Percentiles rank a stretch among this genome's conserved stretches.
phyloP scores from a whole-genome alignment of 192 early-diverging fungal genomes.

The Entomortierella beljakovae region DNA sequence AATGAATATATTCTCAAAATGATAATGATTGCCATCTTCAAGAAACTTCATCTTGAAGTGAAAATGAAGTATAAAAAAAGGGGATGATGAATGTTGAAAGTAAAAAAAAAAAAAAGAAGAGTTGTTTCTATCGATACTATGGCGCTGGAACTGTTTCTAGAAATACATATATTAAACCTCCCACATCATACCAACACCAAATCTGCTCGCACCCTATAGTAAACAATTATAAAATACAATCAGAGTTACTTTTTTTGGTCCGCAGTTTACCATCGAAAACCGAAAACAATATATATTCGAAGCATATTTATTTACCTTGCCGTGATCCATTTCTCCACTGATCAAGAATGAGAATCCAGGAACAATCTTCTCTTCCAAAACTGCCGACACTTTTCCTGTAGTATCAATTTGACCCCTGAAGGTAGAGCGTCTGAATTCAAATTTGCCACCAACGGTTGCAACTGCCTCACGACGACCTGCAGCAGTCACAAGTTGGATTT shows the following conservation, averaged over 20 bases:
- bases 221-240: slow-evolving; percentile 11
- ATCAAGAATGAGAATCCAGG: slow-evolving; percentile 92
- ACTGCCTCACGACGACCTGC: slow-evolving; percentile 88
- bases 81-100: background rate
- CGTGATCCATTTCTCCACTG: slow-evolving; percentile 96
- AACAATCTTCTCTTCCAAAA: slow-evolving; percentile 96
- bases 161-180: slow-evolving; percentile 60
- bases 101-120: background rate
- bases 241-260: slow-evolving; percentile 28
- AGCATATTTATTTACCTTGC: slow-evolving; percentile 70
- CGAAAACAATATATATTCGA: background rate
- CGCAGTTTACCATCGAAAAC: slow-evolving; percentile 8
- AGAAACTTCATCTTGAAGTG: background rate
- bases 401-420: slow-evolving; percentile 94
- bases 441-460: slow-evolving; percentile 96
- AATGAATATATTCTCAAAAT: slow-evolving; percentile 2
- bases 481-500: slow-evolving; percentile 83
- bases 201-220: slow-evolving; percentile 73
- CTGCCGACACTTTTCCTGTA: slow-evolving; percentile 85
- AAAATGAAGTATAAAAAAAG: no score
- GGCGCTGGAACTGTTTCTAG: background rate
- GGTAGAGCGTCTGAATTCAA: slow-evolving; percentile 92
- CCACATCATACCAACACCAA: slow-evolving; percentile 89
- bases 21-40: background rate
- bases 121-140: background rate